Evolutionary conservation across 2,329 filamentous ascomycete genomes (phyloP).

Genomic region (Talaromyces sp.): DNA sequence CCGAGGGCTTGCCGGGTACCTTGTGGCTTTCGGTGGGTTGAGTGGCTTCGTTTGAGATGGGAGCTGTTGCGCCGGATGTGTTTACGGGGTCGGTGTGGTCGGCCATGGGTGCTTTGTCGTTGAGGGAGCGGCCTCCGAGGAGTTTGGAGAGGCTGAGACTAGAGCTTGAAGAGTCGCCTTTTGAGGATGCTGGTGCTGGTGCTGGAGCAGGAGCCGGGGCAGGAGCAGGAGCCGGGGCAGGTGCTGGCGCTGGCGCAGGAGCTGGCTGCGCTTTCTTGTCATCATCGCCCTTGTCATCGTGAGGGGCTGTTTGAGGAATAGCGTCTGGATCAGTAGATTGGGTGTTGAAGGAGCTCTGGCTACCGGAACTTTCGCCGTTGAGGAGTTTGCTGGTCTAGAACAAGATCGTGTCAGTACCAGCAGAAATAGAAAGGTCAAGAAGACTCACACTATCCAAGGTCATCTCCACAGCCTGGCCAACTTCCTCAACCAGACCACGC

Average conservation of each 20-base stretch:
- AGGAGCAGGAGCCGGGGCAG: slow-evolving; percentile 39
- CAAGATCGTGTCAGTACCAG: not conserved
- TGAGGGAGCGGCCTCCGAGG: slow-evolving; percentile 13
- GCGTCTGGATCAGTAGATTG: slow-evolving; percentile 20
- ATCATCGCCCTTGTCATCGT: not conserved
- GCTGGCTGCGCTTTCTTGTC: not conserved
- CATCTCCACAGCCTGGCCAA: not conserved
- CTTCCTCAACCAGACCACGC: slow-evolving; percentile 9
- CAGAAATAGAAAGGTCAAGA: too few species aligned
- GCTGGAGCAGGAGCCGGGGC: slow-evolving; percentile 35
- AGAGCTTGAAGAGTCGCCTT: not conserved
- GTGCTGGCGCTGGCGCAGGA: slow-evolving; percentile 29
- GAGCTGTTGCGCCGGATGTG: not conserved
- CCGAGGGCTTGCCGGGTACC: not conserved
- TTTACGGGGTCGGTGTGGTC: not conserved
- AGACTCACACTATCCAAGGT: slow-evolving; percentile 6
- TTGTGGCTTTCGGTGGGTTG: not conserved
- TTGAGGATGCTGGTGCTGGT: slow-evolving; percentile 20
- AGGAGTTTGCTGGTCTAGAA: slow-evolving; percentile 5
- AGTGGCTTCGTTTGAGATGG: not conserved
- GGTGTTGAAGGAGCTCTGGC: slow-evolving; percentile 15
- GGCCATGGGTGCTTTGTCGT: not conserved
- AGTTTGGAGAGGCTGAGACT: slow-evolving; percentile 2
- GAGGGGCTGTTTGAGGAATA: not conserved
- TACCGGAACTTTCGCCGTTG: slow-evolving; percentile 13